A percentile compares a stretch with the other conserved stretches of the same genome.
These are phyloP conservation scores for Barbatosphaeria neglecta DNA, from an alignment of 495 filamentous ascomycete species.

Conservation along the genomic window DNA sequence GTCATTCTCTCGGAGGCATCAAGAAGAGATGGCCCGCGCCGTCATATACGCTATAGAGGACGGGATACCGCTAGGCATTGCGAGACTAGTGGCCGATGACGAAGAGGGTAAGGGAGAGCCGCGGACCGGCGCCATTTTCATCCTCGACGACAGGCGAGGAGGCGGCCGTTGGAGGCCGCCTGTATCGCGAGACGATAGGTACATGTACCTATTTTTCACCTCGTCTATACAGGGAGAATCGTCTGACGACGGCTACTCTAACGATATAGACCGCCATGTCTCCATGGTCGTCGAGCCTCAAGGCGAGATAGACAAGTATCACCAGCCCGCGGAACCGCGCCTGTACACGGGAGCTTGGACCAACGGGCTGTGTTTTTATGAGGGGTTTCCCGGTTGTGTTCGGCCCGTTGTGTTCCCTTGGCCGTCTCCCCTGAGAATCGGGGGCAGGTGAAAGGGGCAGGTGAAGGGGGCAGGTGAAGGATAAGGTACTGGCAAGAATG, in stretches of 20 bases:
- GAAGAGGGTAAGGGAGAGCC: background rate
- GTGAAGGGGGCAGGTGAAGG: too few species aligned
- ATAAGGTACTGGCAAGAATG: too few species aligned
- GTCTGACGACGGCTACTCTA: background rate
- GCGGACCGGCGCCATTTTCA: slow-evolving; percentile 14
- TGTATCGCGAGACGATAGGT: too few species aligned
- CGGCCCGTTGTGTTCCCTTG: slow-evolving; percentile 16
- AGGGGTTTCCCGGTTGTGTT: background rate
- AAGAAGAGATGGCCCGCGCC: slow-evolving; percentile 10
- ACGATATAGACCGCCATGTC: background rate
- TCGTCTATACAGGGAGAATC: background rate
- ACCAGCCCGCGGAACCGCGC: slow-evolving; percentile 4
- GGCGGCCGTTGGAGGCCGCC: slow-evolving; percentile 1
- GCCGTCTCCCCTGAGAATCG: slow-evolving; percentile 15
- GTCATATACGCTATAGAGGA: slow-evolving; percentile 12
- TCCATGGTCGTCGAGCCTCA: background rate
- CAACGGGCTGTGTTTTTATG: slow-evolving; percentile 17
- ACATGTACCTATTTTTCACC: background rate
- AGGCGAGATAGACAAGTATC: background rate
- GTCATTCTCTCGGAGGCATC: slow-evolving; percentile 1
- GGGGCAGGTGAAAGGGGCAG: too few species aligned
- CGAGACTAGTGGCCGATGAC: slow-evolving; percentile 9
- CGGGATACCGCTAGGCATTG: slow-evolving; percentile 16
- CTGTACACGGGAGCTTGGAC: slow-evolving; percentile 18
- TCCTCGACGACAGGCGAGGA: slow-evolving; percentile 6